Evolutionary conservation across 495 filamentous ascomycete species (phyloP).

Genomic region (Penicillium canescens): DNA sequence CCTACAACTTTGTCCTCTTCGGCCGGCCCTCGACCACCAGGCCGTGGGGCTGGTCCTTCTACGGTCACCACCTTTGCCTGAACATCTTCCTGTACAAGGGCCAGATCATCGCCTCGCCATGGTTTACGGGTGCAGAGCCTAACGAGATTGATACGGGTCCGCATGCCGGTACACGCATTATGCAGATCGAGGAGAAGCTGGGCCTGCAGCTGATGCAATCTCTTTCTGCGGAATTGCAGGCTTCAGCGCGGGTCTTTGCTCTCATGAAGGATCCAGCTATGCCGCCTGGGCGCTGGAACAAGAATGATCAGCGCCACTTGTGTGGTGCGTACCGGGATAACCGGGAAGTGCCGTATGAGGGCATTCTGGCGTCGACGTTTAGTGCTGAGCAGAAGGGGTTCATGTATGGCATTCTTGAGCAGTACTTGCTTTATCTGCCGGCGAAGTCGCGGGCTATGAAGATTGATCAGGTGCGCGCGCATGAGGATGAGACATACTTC

Average conservation of each 20-base stretch:
- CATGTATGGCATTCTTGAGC: conserved; percentile 54
- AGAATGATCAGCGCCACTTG: conserved; percentile 70
- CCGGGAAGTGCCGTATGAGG: conserved; percentile 73
- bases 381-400: conserved; percentile 46
- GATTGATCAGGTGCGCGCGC: conserved; percentile 48
- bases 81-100: conserved; percentile 61
- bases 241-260: conserved; percentile 55
- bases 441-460: conserved; percentile 47
- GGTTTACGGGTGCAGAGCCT: conserved; percentile 77
- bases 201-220: conserved; percentile 69
- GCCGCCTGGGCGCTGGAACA: conserved; percentile 71
- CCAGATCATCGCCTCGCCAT: conserved; percentile 65
- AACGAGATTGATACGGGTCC: conserved; percentile 68
- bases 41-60: conserved; percentile 75
- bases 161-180: conserved; percentile 58
- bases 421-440: conserved; percentile 68
- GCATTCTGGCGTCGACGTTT: conserved; percentile 49
- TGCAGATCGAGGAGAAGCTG: conserved; percentile 63
- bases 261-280: conserved; percentile 59
- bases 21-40: conserved; percentile 45
- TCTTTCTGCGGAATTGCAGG: conserved; percentile 47
- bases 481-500: conserved; percentile 69
- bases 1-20: conserved; percentile 74
- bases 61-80: conserved; percentile 75
- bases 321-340: conserved; percentile 78